A percentile compares a stretch with the other conserved stretches of the same genome.
phyloP scores from a whole-genome alignment of 2,329 filamentous ascomycete species.

The Colletotrichum filicis region DNA sequence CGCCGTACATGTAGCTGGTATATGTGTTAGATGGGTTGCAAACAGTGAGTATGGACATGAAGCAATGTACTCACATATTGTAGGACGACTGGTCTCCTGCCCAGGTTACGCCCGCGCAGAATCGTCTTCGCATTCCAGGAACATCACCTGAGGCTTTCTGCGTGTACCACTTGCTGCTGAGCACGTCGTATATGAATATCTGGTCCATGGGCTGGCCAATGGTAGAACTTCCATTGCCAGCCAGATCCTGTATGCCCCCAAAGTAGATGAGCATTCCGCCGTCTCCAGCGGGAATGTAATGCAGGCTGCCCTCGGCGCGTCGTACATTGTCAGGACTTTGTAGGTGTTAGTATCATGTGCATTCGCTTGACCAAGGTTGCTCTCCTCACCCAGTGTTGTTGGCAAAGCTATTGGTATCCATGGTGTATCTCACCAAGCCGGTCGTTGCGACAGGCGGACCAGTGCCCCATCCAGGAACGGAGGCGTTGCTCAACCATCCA shows the following conservation, averaged over 20 bases:
- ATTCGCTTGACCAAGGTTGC: neutral
- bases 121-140: constrained; percentile 64
- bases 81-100: constrained; percentile 69
- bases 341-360: neutral
- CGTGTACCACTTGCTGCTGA: constrained; percentile 68
- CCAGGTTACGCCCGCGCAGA: constrained; percentile 71
- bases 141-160: constrained; percentile 66
- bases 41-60: neutral
- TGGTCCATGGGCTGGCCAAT: constrained; percentile 56
- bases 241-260: constrained; percentile 64
- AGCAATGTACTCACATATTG: constrained; percentile 64
- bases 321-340: constrained; percentile 57
- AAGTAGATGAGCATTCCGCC: constrained; percentile 70
- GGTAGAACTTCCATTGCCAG: constrained; percentile 57
- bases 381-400: constrained; percentile 58
- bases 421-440: constrained; percentile 66
- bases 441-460: constrained; percentile 59
- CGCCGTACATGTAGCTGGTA: constrained; percentile 70
- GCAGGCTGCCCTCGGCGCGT: constrained; percentile 69
- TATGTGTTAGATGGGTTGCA: constrained; percentile 11
- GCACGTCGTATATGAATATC: constrained; percentile 71
- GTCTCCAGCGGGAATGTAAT: constrained; percentile 70
- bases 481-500: constrained; percentile 68
- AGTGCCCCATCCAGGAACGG: constrained; percentile 59
- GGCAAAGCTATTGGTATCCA: constrained; percentile 60